Percentiles rank a stretch among this genome's conserved stretches.
Evolutionary conservation across 306 rosid species (phyloP).

Genomic region (apple (Malus domestica)): DNA sequence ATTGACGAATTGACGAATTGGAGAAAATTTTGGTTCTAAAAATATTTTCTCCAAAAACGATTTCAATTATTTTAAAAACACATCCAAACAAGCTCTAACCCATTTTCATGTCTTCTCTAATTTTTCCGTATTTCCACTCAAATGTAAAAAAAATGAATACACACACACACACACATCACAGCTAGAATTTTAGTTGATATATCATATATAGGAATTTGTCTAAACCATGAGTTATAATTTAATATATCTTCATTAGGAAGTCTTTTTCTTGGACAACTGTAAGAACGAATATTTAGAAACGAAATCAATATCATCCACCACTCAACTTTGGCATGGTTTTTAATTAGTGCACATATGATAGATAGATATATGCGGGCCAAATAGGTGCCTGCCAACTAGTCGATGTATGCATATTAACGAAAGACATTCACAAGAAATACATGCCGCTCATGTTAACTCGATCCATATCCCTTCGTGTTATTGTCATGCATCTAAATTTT

Average conservation of each 20-base stretch:
- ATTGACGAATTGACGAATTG: no score
- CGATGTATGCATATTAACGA: background rate
- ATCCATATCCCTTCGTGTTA: background rate
- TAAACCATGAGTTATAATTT: background rate
- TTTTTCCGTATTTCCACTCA: no score
- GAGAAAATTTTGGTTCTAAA: no score
- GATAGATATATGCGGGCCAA: background rate
- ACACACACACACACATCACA: background rate
- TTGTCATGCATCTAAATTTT: background rate
- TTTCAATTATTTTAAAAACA: no score
- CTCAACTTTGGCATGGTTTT: slow-evolving; percentile 5
- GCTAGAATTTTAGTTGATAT: background rate
- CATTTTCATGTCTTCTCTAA: no score
- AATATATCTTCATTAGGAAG: slow-evolving; percentile 1
- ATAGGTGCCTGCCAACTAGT: background rate
- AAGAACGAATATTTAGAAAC: background rate
- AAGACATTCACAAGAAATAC: background rate
- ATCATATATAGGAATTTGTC: background rate
- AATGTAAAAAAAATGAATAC: background rate
- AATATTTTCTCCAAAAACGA: no score
- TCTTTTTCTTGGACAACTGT: slow-evolving; percentile 17
- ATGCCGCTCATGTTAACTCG: background rate
- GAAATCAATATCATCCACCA: slow-evolving; percentile 1
- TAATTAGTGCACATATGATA: background rate
- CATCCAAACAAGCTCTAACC: no score